These are phyloP conservation scores for Ascomycota sp. DNA, from an alignment of 2,329 filamentous ascomycete genomes.

Conservation along the genomic window DNA sequence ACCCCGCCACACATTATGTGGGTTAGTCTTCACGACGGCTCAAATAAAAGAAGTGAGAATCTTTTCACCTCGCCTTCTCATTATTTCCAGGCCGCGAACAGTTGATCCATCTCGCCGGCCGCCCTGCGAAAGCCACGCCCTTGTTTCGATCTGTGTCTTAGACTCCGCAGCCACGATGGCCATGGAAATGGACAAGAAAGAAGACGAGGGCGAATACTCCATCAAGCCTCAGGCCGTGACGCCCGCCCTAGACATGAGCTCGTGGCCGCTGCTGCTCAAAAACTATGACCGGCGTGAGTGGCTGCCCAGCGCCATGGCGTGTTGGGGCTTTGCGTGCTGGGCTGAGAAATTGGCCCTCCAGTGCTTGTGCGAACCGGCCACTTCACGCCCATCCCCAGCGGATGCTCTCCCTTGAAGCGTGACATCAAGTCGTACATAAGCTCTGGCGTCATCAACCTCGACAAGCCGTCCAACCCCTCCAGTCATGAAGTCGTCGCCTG, in stretches of 20 bases:
- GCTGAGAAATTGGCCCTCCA: too few species aligned
- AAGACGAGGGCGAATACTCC: constrained; percentile 49
- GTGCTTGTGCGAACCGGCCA: constrained; percentile 87
- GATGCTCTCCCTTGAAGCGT: constrained; percentile 76
- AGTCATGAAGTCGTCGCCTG: constrained; percentile 98
- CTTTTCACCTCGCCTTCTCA: too few species aligned
- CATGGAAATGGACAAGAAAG: constrained; percentile 23
- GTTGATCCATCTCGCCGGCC: too few species aligned
- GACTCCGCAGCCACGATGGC: constrained; percentile 19
- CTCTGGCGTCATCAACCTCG: constrained; percentile 91
- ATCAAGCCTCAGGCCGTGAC: constrained; percentile 82
- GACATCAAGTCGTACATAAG: constrained; percentile 95
- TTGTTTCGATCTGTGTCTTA: too few species aligned
- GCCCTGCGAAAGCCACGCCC: too few species aligned
- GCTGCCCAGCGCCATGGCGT: too few species aligned
- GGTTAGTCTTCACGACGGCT: too few species aligned
- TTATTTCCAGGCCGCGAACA: too few species aligned
- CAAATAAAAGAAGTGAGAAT: too few species aligned
- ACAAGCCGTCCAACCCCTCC: constrained; percentile 76
- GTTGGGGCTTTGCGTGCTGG: too few species aligned
- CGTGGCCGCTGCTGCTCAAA: constrained; percentile 86
- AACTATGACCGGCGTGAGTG: constrained; percentile 80
- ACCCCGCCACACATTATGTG: too few species aligned
- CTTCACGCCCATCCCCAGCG: constrained; percentile 89
- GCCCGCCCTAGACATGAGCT: constrained; percentile 64